A percentile compares a stretch with the other conserved stretches of the same genome.
These are phyloP conservation scores for Saccharomyces hybrid DNA, from an alignment of 1,139 yeast species.

Conservation along the genomic window DNA sequence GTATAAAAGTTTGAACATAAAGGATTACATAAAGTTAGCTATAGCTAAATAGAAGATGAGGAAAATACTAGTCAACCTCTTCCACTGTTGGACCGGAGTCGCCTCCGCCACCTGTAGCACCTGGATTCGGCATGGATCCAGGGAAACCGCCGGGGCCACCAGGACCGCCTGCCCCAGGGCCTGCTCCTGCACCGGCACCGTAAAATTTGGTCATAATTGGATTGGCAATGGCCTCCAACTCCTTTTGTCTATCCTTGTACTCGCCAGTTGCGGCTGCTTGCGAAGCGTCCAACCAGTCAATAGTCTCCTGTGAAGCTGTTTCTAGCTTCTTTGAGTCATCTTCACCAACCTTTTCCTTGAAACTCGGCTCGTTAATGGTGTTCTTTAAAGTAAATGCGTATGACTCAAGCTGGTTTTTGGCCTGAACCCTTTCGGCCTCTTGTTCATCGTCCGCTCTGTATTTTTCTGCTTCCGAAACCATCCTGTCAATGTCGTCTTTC, in stretches of 20 bases:
- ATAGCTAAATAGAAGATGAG: background rate
- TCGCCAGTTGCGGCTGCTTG: slow-evolving; percentile 84
- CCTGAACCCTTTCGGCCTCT: slow-evolving; percentile 68
- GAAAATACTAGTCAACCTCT: slow-evolving; percentile 48
- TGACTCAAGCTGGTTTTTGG: slow-evolving; percentile 77
- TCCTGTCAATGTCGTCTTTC: slow-evolving; percentile 84
- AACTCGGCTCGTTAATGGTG: slow-evolving; percentile 52
- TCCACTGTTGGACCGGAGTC: slow-evolving; percentile 60
- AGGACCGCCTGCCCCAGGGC: slow-evolving; percentile 31
- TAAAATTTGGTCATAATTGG: slow-evolving; percentile 61
- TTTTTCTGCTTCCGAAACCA: slow-evolving; percentile 85
- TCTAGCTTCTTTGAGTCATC: slow-evolving; percentile 78
- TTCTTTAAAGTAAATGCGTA: slow-evolving; percentile 75
- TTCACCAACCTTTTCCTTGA: slow-evolving; percentile 69
- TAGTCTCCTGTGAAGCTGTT: slow-evolving; percentile 75
- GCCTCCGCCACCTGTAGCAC: slow-evolving; percentile 38
- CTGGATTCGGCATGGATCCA: slow-evolving; percentile 17
- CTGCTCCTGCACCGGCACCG: slow-evolving; percentile 40
- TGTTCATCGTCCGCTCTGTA: slow-evolving; percentile 71
- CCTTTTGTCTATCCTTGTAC: slow-evolving; percentile 56
- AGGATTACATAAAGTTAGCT: background rate
- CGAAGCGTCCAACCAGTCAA: slow-evolving; percentile 79
- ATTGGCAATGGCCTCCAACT: slow-evolving; percentile 54
- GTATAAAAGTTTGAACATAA: background rate
- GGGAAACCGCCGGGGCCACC: slow-evolving; percentile 15